A percentile compares a stretch with the other conserved stretches of the same genome.
phyloP scores from a whole-genome alignment of 2,329 filamentous ascomycete species.

The Cladophialophora yegresii region DNA sequence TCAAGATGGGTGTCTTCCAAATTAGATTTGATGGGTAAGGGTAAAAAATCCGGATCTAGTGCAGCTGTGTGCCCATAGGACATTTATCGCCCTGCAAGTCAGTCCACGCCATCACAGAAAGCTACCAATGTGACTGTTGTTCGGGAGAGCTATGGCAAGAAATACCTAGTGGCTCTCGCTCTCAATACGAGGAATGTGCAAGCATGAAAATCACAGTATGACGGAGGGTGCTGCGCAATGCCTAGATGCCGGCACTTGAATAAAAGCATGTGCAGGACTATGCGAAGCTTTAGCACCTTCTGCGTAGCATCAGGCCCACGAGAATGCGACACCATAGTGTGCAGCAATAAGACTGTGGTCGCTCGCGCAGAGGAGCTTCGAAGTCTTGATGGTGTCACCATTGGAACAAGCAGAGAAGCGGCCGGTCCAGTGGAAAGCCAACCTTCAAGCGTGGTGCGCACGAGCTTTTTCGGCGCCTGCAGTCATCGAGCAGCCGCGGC shows the following conservation, averaged over 20 bases:
- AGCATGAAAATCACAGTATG: not conserved
- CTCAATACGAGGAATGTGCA: not conserved
- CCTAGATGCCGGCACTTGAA: slow-evolving; percentile 9
- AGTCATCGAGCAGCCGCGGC: slow-evolving; percentile 2
- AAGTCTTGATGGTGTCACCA: not conserved
- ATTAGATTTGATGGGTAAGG: not conserved
- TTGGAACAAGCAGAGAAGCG: not conserved
- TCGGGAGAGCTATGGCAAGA: not conserved
- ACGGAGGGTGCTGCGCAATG: not conserved
- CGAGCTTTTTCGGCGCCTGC: not conserved
- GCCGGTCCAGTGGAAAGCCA: not conserved
- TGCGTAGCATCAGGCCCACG: slow-evolving; percentile 12
- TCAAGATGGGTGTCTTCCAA: not conserved
- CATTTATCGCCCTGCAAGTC: not conserved
- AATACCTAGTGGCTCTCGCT: not conserved
- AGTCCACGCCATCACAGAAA: not conserved
- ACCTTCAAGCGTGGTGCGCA: not conserved
- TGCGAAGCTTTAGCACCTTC: not conserved
- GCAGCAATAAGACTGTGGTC: not conserved
- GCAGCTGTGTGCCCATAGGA: not conserved
- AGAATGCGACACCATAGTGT: slow-evolving; percentile 3
- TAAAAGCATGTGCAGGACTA: not conserved
- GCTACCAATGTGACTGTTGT: not conserved
- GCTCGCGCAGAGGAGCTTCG: not conserved
- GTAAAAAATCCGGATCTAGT: not conserved